Evolutionary conservation across 768 basidiomycete species (phyloP), one percentile per base, ranked within the genome.

Genomic region (Calocybe indica): DNA sequence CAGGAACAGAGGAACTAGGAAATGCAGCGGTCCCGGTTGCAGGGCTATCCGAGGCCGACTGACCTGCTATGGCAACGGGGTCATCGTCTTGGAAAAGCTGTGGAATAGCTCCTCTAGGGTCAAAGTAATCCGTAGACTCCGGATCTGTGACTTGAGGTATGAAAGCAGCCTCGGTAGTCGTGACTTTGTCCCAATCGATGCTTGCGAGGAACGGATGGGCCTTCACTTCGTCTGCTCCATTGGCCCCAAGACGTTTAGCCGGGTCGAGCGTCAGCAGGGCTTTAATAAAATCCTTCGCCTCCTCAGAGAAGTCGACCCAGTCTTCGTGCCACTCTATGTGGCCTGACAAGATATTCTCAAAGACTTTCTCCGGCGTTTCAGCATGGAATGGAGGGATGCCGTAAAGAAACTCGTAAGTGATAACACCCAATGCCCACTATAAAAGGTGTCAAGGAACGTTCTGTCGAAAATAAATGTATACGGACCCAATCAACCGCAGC

Each of bases 61-160:
- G 72, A 29, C 71, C 73, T n/a, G 81, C 68, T 44, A 82, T 62
- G 45, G 79, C 67, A 53, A 80, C 59, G 37, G 74, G 72, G 43
- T 92, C 91, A 40, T 94, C 91, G 49, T 97, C 95, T 40, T 92
- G 86, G 76, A 98, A 96, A 33, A 90, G 69, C 59, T 92, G 89
- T 30, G 85, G 81, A 38, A 89, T 81, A 11, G 95, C 95, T 3
- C 96, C 96, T 38, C 96, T 84, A 51, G 93, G 81, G 68, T 99
- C 96, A 58, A 99, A 99, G 69, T 99, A 99, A 64, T 99, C 96
- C n/a, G 96, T 99, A 14, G 92, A 95, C 68, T 97, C 94, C 4
- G 94, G 93, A 65, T 98, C 94, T 10, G 87, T 80, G 32, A 96
- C 82, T 60, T 93, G 88, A 40, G 96, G 96, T 44, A 98, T 92